Base-by-base conservation (phyloP, 345 rosid genomes). In the Camelina laxa region DNA sequence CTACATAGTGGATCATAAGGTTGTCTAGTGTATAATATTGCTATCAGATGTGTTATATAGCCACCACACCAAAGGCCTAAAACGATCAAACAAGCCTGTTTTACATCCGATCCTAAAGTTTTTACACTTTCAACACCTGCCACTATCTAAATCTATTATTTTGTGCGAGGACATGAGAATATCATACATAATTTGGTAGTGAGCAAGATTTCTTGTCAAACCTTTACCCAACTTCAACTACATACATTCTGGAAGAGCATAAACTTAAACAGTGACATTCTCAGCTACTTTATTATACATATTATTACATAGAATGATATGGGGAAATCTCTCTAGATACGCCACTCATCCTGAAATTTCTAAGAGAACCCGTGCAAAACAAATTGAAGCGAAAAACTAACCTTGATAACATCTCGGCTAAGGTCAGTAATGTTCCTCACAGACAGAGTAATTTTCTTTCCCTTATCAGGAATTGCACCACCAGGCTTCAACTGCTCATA, bases 341-440 rank as follows among this genome's bases (percentile, higher is more conserved):
- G 1, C 59, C 7, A 6, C 35, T 60, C 57, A 3, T 17, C 51
- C 60, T 62, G 21, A 3, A 45, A n/a, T 14, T 35, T 4, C 33
- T 13, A 39, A 62, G 41, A 58, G 9, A 24, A 49, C 49, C 35
- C 21, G 56, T 38, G 61, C n/a, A 3, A 64, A 31, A 73, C 19
- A 55, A 31, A 7, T 1, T 11, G 60, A 51, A 53, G 51, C 9
- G 11, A 54, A 69, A n/a, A 55, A 70, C 77, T 69, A 67, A 94
- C 98, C 97, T 94, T 94, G 71, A 91, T 88, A 16, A 90, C 89
- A 74, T 91, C 97, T 74, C 98, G 91, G 82, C 95, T 90, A 44
- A 94, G 83, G 80, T 94, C 97, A 19, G 83, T 36, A 17, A 76
- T 42, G 65, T 84, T 82, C 80, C 72, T 84, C 66, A 87, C 97